Base-by-base conservation (phyloP, 2,329 filamentous ascomycete species). In the Hypoxylon sp. region DNA sequence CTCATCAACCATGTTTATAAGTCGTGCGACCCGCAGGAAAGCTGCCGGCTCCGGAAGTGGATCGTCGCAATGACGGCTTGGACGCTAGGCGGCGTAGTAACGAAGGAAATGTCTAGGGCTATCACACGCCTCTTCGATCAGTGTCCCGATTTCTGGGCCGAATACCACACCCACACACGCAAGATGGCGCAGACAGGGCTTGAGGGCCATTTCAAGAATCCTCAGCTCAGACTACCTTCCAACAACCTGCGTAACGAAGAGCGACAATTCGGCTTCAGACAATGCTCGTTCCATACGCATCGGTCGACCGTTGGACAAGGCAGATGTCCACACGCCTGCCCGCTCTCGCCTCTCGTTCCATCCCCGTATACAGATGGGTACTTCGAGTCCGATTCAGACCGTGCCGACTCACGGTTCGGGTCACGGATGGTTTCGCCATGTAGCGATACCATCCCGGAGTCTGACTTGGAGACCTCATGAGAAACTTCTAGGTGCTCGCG, bases 281-380 rank as follows among this genome's bases (percentile, higher is more conserved):
- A 87, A 76, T 89, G 87, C 76, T 87, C 86, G 11, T 89, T 89
- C 72, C 87, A 89, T 75, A 87, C 84, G 39, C 87, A 89, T 73
- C 82, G 87, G 19, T 82, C 85, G 3, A 78, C 81, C 6, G 85
- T 88, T 35, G 87, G 86, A 19, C 83, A 89, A 76, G 82, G 82
- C 4, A 78, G 78, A n/a, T 89, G 87, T 66, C 86, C 86, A 13
- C 83, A 88, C 71, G 54, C 53, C 11, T 46, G 63, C 10, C 54
- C 67, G 1, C 53, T 71, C 48, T 71, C 72, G 4, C 69, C 71
- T 1, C 63, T 69, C 63, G 35, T 75, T 71, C 14, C 69, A 9
- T 74, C 69, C 5, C 72, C 72, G 2, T 76, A 74, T 29, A 75
- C 46, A 63, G 72, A 79, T 3, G 73, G 68, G 8, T 75, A 68